These are phyloP conservation scores for Tephrocybe sp. DNA, from an alignment of 768 basidiomycete genomes.

Conservation along the genomic window DNA sequence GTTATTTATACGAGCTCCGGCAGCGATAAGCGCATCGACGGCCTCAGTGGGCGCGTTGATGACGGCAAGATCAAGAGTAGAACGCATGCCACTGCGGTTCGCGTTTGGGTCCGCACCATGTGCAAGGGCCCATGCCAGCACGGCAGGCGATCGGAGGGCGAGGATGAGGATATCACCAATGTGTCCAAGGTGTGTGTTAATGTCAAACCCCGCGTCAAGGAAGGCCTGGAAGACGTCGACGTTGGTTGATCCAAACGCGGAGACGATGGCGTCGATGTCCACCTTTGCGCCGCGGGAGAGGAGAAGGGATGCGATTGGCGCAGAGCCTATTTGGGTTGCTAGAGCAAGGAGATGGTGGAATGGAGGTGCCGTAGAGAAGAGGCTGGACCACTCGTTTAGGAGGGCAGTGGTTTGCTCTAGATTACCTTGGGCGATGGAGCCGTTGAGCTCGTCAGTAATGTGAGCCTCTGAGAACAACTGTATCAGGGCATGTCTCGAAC, in stretches of 20 bases:
- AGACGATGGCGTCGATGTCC: constrained; percentile 4
- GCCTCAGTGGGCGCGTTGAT: constrained; percentile 1
- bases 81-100: constrained; percentile 2
- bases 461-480: neutral
- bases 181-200: constrained; percentile 12
- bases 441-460: constrained; percentile 5
- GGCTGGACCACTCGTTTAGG: constrained; percentile 6
- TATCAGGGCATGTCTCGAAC: neutral
- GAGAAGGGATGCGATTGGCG: constrained; percentile 9
- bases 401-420: neutral
- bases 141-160: neutral
- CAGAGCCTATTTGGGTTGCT: constrained; percentile 2
- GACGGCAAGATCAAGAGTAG: constrained; percentile 14
- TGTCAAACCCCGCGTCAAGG: constrained; percentile 12
- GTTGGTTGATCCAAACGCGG: constrained; percentile 2
- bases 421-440: neutral
- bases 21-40: constrained; percentile 1
- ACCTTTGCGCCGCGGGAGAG: constrained; percentile 8
- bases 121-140: constrained; percentile 10
- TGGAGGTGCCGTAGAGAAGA: neutral
- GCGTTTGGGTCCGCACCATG: constrained; percentile 12
- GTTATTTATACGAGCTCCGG: constrained; percentile 13
- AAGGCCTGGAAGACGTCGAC: constrained; percentile 13
- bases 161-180: constrained; percentile 13
- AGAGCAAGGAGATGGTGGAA: constrained; percentile 2